These are phyloP conservation scores for Starmera dryadoides DNA, from an alignment of 805 yeast species.

Conservation along the genomic window DNA sequence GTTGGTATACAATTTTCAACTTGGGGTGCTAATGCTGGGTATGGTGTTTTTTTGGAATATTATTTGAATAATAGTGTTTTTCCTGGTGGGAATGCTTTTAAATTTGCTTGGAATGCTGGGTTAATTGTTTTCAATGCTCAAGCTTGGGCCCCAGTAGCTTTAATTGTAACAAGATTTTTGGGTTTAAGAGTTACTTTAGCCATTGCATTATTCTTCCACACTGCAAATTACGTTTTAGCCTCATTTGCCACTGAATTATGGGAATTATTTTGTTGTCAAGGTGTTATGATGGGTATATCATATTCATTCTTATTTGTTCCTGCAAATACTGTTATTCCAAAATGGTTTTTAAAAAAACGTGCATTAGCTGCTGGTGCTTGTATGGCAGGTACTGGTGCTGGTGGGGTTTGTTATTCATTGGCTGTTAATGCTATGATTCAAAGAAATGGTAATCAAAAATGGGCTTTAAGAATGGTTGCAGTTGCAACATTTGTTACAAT, in stretches of 20 bases:
- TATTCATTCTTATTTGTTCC: slow-evolving; percentile 52
- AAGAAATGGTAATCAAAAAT: slow-evolving; percentile 33
- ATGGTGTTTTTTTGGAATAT: slow-evolving; percentile 54
- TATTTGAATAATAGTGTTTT: slow-evolving; percentile 45
- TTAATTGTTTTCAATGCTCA: slow-evolving; percentile 50
- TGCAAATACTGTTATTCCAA: slow-evolving; percentile 53
- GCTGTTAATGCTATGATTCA: slow-evolving; percentile 35
- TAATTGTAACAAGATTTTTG: slow-evolving; percentile 37
- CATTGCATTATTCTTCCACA: slow-evolving; percentile 43
- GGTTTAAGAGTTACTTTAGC: slow-evolving; percentile 42
- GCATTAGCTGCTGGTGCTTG: slow-evolving; percentile 45
- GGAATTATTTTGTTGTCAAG: slow-evolving; percentile 66
- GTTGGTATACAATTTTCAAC: slow-evolving; percentile 46
- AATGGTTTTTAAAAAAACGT: slow-evolving; percentile 61
- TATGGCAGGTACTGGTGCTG: slow-evolving; percentile 44
- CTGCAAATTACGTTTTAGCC: slow-evolving; percentile 52
- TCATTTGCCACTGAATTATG: slow-evolving; percentile 51
- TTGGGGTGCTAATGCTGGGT: slow-evolving; percentile 65
- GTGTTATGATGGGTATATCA: slow-evolving; percentile 48
- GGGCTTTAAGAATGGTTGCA: slow-evolving; percentile 43
- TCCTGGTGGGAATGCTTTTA: slow-evolving; percentile 46
- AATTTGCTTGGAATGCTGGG: slow-evolving; percentile 66
- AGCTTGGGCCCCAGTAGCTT: slow-evolving; percentile 49
- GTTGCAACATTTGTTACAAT: slow-evolving; percentile 28
- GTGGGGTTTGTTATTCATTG: slow-evolving; percentile 39